Evolutionary conservation across 192 early-diverging fungal species (phyloP).

Genomic region (Dissophora globulifera): DNA sequence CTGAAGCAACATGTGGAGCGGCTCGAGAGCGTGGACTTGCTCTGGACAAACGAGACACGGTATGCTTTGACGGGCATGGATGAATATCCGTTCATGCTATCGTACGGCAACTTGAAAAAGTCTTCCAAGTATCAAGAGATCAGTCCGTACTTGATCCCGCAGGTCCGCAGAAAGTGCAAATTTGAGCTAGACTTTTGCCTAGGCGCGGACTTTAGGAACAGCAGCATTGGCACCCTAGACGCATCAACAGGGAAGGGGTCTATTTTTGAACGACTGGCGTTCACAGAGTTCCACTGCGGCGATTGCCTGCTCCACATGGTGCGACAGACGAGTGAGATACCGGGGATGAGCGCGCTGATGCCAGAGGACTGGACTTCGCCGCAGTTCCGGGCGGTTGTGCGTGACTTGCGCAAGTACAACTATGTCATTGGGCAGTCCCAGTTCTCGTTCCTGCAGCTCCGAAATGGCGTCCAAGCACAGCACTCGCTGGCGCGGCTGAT

Average conservation of each 20-base stretch:
- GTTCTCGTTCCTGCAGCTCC: conserved; percentile 23
- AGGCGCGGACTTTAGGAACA: conserved; percentile 31
- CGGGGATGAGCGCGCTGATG: conserved; percentile 7
- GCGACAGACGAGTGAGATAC: background rate
- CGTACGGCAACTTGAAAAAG: background rate
- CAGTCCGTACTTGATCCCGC: background rate
- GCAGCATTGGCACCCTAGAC: background rate
- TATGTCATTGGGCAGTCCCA: conserved; percentile 27
- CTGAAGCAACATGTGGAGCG: conserved; percentile 5
- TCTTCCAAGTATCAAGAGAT: background rate
- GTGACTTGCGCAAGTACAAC: conserved; percentile 37
- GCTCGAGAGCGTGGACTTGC: conserved; percentile 2
- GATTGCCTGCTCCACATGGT: conserved; percentile 47
- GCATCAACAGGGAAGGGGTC: conserved; percentile 7
- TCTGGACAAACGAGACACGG: background rate
- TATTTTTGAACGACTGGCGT: conserved; percentile 43
- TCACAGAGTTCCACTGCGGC: conserved; percentile 47
- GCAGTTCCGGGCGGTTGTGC: conserved; percentile 2
- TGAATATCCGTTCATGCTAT: conserved; percentile 36
- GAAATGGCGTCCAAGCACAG: background rate
- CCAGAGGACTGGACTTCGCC: conserved; percentile 10
- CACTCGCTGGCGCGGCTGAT: background rate
- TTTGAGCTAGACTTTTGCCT: conserved; percentile 44
- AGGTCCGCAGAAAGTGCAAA: background rate
- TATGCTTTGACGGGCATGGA: conserved; percentile 37